phyloP scores from a whole-genome alignment of 2,329 filamentous ascomycete genomes.

The Stagonosporopsis chrysanthemi region DNA sequence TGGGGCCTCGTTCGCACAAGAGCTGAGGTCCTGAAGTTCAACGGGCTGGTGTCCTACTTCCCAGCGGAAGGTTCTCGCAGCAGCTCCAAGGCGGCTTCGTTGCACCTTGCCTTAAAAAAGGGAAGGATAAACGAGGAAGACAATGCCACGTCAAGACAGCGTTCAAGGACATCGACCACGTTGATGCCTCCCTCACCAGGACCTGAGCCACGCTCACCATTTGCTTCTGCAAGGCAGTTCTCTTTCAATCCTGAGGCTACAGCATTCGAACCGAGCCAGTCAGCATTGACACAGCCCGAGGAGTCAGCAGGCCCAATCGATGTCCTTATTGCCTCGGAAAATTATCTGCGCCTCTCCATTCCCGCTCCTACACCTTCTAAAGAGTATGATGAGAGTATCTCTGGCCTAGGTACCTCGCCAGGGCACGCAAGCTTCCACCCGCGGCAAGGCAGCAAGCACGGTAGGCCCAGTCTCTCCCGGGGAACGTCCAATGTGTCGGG shows the following conservation, averaged over 20 bases:
- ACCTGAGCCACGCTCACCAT: slow-evolving; percentile 34
- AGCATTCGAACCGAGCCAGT: slow-evolving; percentile 42
- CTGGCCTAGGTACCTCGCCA: slow-evolving; percentile 27
- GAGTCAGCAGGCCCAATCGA: slow-evolving; percentile 27
- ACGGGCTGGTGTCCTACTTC: slow-evolving; percentile 52
- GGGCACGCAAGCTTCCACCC: slow-evolving; percentile 28
- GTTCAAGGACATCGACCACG: slow-evolving; percentile 35
- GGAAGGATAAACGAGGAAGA: slow-evolving; percentile 22
- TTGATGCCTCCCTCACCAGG: slow-evolving; percentile 33
- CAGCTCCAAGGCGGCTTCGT: slow-evolving; percentile 37
- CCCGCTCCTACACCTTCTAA: slow-evolving; percentile 29
- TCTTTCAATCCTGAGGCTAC: slow-evolving; percentile 48
- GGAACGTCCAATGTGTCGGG: slow-evolving; percentile 39
- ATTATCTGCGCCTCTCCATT: slow-evolving; percentile 44
- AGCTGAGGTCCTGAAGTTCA: slow-evolving; percentile 66
- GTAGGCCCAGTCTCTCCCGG: slow-evolving; percentile 37
- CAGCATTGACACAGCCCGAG: slow-evolving; percentile 23
- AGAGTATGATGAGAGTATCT: slow-evolving; percentile 30
- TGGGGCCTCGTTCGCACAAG: slow-evolving; percentile 64
- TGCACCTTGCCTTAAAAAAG: slow-evolving; percentile 36
- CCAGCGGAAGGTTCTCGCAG: slow-evolving; percentile 29
- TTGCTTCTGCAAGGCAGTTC: slow-evolving; percentile 39
- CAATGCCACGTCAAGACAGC: slow-evolving; percentile 17
- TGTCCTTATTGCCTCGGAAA: slow-evolving; percentile 31
- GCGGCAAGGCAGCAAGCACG: slow-evolving; percentile 16